Conservation (phyloP, 1,139 yeast species). For the Suhomyces bokatorum region DNA sequence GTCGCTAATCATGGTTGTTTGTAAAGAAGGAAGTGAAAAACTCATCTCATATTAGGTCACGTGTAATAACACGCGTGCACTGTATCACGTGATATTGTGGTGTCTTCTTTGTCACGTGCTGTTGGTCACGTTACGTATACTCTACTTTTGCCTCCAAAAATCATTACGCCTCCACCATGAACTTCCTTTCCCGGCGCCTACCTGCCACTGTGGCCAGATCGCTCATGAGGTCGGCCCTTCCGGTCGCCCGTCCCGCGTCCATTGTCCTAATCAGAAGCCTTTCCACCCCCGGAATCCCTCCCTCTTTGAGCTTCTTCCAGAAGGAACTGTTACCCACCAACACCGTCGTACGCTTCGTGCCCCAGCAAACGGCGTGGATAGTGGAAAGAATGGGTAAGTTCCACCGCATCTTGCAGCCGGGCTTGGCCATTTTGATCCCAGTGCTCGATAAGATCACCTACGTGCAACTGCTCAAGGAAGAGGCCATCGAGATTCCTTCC, state of each 20-base stretch:
- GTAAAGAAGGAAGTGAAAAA: background rate
- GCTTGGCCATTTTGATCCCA: conserved; percentile 72
- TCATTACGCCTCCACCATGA: background rate
- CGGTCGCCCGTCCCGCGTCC: background rate
- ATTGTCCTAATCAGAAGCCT: conserved; percentile 2
- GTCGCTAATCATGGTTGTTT: conserved; percentile 12
- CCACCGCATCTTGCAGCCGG: conserved; percentile 72
- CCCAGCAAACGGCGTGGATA: conserved; percentile 90
- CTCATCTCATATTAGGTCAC: background rate
- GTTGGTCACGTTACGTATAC: too few species aligned
- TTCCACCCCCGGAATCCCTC: conserved; percentile 7
- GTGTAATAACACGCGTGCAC: background rate
- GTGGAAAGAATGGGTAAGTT: conserved; percentile 92
- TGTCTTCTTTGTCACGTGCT: too few species aligned
- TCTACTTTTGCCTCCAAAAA: background rate
- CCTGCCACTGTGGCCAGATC: background rate
- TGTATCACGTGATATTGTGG: background rate
- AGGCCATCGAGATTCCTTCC: conserved; percentile 79
- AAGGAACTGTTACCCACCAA: conserved; percentile 68
- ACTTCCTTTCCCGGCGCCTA: background rate
- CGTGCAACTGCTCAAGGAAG: conserved; percentile 79
- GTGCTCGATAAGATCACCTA: conserved; percentile 74
- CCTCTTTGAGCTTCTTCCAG: conserved; percentile 59
- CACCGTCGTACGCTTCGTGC: conserved; percentile 75
- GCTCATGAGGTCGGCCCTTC: background rate